A percentile compares a stretch with the other conserved stretches of the same genome.
These are phyloP conservation scores for Rhizoclosmatium globosum DNA, from an alignment of 192 early-diverging fungal species.

Conservation along the genomic window DNA sequence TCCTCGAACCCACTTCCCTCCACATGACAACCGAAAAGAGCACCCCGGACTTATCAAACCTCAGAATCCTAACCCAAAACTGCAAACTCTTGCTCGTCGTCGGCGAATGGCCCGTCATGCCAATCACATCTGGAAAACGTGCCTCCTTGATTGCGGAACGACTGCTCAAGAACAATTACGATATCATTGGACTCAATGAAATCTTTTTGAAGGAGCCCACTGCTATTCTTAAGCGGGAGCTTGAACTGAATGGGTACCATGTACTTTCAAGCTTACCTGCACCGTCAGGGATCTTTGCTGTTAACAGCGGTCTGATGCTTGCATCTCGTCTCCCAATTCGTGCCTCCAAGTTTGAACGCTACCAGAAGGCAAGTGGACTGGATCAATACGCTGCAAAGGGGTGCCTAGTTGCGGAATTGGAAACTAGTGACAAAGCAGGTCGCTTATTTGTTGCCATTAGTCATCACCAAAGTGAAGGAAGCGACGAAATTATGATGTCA, in stretches of 20 bases:
- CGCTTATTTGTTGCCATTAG: slow-evolving; percentile 1
- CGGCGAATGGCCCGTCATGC: slow-evolving; percentile 16
- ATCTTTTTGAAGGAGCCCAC: slow-evolving; percentile 11
- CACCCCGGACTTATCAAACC: not conserved
- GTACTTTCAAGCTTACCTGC: not conserved
- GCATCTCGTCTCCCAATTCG: not conserved
- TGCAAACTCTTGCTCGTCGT: slow-evolving; percentile 8
- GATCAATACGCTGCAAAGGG: not conserved
- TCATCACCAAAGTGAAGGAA: not conserved
- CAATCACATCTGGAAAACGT: not conserved
- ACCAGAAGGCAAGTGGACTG: not conserved
- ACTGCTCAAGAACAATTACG: not conserved
- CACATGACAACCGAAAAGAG: not conserved
- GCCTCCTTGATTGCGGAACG: not conserved
- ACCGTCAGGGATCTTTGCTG: not conserved
- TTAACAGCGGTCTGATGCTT: not conserved
- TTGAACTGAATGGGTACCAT: slow-evolving; percentile 15
- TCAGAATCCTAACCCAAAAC: slow-evolving; percentile 10
- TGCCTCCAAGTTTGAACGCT: not conserved
- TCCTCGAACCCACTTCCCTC: not conserved
- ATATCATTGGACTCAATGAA: slow-evolving; percentile 7
- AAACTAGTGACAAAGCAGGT: not conserved
- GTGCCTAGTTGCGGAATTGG: not conserved
- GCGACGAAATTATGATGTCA: not conserved
- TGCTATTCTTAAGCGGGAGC: not conserved